Evolutionary conservation across 1,284 basidiomycete species (phyloP), one percentile per base, ranked within the genome.

Genomic region (Pyrrhoderma noxium): DNA sequence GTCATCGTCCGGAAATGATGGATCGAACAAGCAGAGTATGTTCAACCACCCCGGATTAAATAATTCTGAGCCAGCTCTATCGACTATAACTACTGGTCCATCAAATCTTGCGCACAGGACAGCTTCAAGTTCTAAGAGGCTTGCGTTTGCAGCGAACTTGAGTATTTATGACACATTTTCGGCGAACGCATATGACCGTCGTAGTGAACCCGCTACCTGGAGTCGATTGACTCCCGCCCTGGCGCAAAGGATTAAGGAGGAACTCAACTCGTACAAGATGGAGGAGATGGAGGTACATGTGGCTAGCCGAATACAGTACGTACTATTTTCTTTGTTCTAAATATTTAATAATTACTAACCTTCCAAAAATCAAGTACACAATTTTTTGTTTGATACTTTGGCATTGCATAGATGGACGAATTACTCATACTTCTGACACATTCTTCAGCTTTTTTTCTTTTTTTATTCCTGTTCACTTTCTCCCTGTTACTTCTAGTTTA

Each of bases 201-300:
- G 93, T 57, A 93, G 90, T 60, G 95, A 97, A 68, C 92, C 92
- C 23, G 94, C 93, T 43, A 98, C 95, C 18, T 97, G 93, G 83
- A 97, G 94, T 71, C 79, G 91, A 31, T 71, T 99, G 61, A 99
- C 95, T 47, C 95, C 95, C 42, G 82, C 88, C 56, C 73, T 98
- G 61, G 95, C 95, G 41, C 90, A 96, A 74, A 77, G 87, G 58
- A 97, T 97, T 69, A 97, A 97, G 75, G 91, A 94, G 69, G 91
- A 94, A 72, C 73, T 95, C 43, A 94, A 96, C 70, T 92, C 90
- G 56, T 96, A 89, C 72, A 96, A 96, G 76, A 91, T 96, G 87
- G 93, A 96, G 70, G 90, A 94, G 72, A 96, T 97, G 93, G 90
- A 93, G 64, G 91, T 97, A 55, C 93, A 96, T 68, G 85, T 87